Base-by-base conservation (phyloP, 129 eudicot genomes). In the Smallanthus sonchifolius region DNA sequence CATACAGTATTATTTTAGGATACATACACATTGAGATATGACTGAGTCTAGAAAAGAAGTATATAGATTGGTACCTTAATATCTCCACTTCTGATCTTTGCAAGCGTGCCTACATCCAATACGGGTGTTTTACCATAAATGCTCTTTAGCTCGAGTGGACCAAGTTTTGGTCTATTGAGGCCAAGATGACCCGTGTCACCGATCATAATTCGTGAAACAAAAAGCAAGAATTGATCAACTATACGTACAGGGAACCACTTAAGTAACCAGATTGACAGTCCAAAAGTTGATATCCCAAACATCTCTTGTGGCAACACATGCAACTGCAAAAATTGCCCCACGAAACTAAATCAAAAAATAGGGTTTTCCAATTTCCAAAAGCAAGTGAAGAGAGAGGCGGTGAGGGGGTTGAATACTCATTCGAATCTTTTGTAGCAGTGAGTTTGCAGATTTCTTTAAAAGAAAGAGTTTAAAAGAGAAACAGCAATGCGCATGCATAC, bases 231-330 rank as follows among this genome's bases (percentile, higher is more conserved):
- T 15, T 16, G 71, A 55, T 88, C 93, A 30, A 83, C 93, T 40
- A 85, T 47, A 47, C 79, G 67, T 78, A 85, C 45, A 4, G 89
- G 84, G 10, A 88, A 70, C 87, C 87, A 88, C 77, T 83, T 85
- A 61, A 85, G 81, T 79, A 88, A 59, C 78, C 80, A 70, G 81
- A 83, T 83, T 48, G 93, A 77, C 17, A 88, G 42, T 34, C 84
- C 87, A 71, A 85, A 88, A 40, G 89, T 88, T 72, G 93, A 88
- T 51, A 69, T 83, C 45, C 93, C 87, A 35, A 88, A 69, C 86
- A 88, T 75, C 70, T 88, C 81, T 74, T 78, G 87, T 17, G 93
- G 93, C 77, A 85, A 77, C 20, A 88, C 87, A 76, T 88, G 93
- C 75, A 85, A 81, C 93, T 88, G 86, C 72, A 76, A 44, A 67